Evolutionary conservation across 805 yeast genomes (phyloP).

Genomic region (Saccharomyces jurei): DNA sequence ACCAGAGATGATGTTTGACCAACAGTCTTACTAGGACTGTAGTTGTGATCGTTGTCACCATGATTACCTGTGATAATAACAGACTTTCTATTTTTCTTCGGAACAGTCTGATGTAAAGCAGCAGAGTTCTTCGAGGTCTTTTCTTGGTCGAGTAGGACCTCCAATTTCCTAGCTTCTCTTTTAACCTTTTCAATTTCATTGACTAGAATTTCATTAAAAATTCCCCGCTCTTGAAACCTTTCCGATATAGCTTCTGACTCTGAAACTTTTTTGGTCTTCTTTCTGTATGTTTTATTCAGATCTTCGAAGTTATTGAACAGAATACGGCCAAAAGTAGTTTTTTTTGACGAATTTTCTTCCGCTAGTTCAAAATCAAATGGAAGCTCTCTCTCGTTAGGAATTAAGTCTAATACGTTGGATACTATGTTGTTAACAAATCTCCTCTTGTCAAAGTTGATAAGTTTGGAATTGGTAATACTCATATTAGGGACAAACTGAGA

Average conservation of each 20-base stretch:
- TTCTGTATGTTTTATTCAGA: constrained; percentile 17
- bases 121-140: constrained; percentile 29
- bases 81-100: constrained; percentile 16
- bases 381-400: constrained; percentile 15
- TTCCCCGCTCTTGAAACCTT: constrained; percentile 30
- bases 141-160: constrained; percentile 32
- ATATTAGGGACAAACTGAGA: constrained; percentile 73
- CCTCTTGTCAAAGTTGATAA: constrained; percentile 81
- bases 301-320: constrained; percentile 26
- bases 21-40: background rate
- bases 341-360: background rate
- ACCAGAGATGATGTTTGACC: constrained; percentile 3
- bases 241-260: constrained; percentile 36
- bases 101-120: constrained; percentile 24
- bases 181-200: constrained; percentile 45
- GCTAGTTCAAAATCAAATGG: background rate
- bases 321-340: constrained; percentile 11
- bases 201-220: constrained; percentile 40
- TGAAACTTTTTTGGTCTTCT: constrained; percentile 35
- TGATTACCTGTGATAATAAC: constrained; percentile 6
- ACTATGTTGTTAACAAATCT: constrained; percentile 59
- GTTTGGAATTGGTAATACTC: constrained; percentile 51
- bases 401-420: constrained; percentile 43
- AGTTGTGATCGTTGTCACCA: constrained; percentile 8
- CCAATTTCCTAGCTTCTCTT: constrained; percentile 44